A percentile compares a stretch with the other conserved stretches of the same genome.
phyloP scores from a whole-genome alignment of 2,329 filamentous ascomycete species.

The Drechslera avenae region DNA sequence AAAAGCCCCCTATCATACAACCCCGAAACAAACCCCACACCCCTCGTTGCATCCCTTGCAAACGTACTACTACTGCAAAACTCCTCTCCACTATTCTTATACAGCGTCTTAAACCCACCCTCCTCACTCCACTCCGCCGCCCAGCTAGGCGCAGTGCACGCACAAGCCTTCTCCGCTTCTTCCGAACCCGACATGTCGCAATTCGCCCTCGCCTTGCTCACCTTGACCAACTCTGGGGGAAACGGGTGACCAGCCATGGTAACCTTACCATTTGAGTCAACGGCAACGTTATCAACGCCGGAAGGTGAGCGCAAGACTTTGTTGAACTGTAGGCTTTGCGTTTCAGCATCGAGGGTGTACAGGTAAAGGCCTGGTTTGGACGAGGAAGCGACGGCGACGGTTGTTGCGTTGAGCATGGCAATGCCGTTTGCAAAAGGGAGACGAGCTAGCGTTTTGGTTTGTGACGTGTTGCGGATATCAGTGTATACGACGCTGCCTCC shows the following conservation, averaged over 20 bases:
- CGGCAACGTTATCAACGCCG: constrained; percentile 49
- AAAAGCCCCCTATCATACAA: constrained; percentile 51
- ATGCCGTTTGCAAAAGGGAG: constrained; percentile 53
- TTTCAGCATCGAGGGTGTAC: constrained; percentile 29
- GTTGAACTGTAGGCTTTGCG: constrained; percentile 17
- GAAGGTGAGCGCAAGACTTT: constrained; percentile 35
- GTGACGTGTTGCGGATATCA: constrained; percentile 23
- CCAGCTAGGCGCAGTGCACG: constrained; percentile 43
- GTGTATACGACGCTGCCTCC: constrained; percentile 48
- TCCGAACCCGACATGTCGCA: constrained; percentile 22
- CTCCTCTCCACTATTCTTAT: constrained; percentile 38
- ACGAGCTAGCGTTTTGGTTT: constrained; percentile 32
- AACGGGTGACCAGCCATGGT: constrained; percentile 52
- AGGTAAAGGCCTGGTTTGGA: constrained; percentile 44
- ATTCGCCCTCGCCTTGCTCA: constrained; percentile 25
- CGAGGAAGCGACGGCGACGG: constrained; percentile 49
- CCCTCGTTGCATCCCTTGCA: constrained; percentile 46
- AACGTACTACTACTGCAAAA: constrained; percentile 46
- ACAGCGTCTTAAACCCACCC: constrained; percentile 44
- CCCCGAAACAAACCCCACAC: constrained; percentile 46
- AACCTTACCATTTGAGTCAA: constrained; percentile 46
- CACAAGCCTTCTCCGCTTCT: constrained; percentile 31
- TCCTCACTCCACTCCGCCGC: constrained; percentile 49
- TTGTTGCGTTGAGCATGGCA: constrained; percentile 42
- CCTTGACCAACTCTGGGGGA: constrained; percentile 35